Evolutionary conservation across 768 basidiomycete genomes (phyloP), one percentile per base, ranked within the genome.

Genomic region (Hericium erinaceus): DNA sequence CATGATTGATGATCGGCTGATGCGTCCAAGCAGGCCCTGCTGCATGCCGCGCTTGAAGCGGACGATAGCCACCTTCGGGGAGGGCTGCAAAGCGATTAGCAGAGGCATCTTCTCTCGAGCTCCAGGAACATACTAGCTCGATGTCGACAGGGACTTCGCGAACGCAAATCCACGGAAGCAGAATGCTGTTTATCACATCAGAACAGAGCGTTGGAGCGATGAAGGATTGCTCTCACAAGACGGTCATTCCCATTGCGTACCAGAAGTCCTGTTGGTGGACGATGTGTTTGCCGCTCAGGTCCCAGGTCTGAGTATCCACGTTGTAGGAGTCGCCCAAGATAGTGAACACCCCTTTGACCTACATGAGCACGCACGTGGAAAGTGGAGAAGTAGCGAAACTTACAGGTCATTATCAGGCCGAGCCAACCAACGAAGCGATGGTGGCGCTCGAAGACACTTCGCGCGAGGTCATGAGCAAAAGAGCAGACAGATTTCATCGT

Each of bases 401-500:
- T 41, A 64, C 56, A 68, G n/a, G 51, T 59, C 48, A 57, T 37
- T 11, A 68, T 49, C 56, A 73, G 67, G 28, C 67, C 68, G 55
- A 69, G 65, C 75, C 75, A 77, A 9, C 75, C 75, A 46, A 75
- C 68, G 63, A 75, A 75, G 10, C 75, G 73, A 60, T 77, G 75
- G 57, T 75, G 68, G 38, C 75, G 63, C 57, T 77, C 75, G 61
- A 77, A 77, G 24, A 74, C 65, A 56, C 73, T 75, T 58, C 26
- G 41, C 37, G 33, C 18, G 39, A 38, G 38, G 56, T 55, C 65
- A 33, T 33, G 8, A 65, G 65, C 61, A 59, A 59, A 15, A 5
- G 13, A 55, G 11, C 44, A 5, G 11, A 38, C 9, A 10, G 1
- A 49, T 56, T 22, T 20, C 10, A 48, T 16, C 13, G 39, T 53